A percentile compares a stretch with the other conserved stretches of the same genome.
These are phyloP conservation scores for Phragmites australis DNA, from an alignment of 176 grass and related monocot species.

Conservation along the genomic window DNA sequence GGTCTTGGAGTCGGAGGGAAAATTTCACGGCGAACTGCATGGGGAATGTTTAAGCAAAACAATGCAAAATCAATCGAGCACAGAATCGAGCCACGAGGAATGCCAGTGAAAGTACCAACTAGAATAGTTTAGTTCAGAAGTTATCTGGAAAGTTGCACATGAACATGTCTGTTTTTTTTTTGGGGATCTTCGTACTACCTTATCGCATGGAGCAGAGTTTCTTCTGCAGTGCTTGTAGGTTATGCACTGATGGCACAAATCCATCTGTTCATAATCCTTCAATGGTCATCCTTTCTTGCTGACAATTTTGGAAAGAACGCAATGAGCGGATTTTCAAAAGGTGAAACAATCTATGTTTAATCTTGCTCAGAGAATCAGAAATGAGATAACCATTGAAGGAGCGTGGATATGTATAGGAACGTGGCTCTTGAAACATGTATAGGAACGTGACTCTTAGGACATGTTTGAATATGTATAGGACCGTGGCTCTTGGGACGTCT, in stretches of 20 bases:
- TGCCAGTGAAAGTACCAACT: constrained; percentile 3
- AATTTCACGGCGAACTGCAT: background rate
- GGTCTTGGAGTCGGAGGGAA: constrained; percentile 9
- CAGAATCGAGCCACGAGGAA: background rate
- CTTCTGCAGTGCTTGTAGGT: background rate
- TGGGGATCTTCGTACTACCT: background rate
- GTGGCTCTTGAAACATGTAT: too few species aligned
- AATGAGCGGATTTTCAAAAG: too few species aligned
- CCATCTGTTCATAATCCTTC: background rate
- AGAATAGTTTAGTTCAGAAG: background rate
- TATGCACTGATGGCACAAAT: background rate
- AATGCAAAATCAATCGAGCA: constrained; percentile 19
- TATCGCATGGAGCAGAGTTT: background rate
- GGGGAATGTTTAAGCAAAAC: background rate
- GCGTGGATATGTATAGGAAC: too few species aligned
- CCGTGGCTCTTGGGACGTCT: too few species aligned
- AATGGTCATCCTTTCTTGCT: background rate
- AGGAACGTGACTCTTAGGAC: too few species aligned
- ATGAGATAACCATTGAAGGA: too few species aligned
- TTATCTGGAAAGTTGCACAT: constrained; percentile 41
- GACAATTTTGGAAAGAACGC: too few species aligned
- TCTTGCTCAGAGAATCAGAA: too few species aligned
- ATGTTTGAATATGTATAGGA: too few species aligned
- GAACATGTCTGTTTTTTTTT: background rate
- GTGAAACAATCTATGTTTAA: too few species aligned